Base-by-base conservation (phyloP, 2,329 filamentous ascomycete species). In the Fusarium brevicatenulatum region DNA sequence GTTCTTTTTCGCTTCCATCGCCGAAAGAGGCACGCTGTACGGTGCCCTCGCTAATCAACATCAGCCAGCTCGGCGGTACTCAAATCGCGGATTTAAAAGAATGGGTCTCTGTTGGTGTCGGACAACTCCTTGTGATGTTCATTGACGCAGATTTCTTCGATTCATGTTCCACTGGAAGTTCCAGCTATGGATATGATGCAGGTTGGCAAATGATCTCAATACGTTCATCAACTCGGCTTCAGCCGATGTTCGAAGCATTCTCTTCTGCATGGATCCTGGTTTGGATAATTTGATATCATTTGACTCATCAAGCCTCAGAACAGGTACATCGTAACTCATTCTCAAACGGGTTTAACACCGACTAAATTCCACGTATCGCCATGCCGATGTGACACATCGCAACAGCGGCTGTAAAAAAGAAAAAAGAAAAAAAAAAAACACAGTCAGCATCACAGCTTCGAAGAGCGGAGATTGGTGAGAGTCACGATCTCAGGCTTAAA, bases 391-490 rank as follows among this genome's bases (percentile, higher is more conserved):
- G 56, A 42, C 34, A 40, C 36, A 61, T 53, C 42, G 42, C 53
- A 40, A 37, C 56, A 53, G 28, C 10, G 37, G 30, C 61, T 61
- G 59, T 56, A 28, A 28, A 28, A 28, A 28, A 28, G 2, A 28
- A 28, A 28, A 28, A 5, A 28, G 7, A 28, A 28, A 28, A 28
- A 28, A 28, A 5, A 28, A 28, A 28, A 28, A 64, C 44, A 62
- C 70, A 62, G 64, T 69, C 71, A 74, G 71, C 64, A 52, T 50
- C 49, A 36, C 60, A 61, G 44, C 71, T 59, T 47, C 30, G 37
- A 74, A 74, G 23, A 56, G 71, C 72, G 72, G 72, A 75, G 56
- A 71, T 75, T 70, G 47, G 23, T 49, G 43, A 54, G 37, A 32
- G 37, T 34, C 32, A 56, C 34, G 32, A 58, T 25, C 44, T 36